Evolutionary conservation across 1,284 basidiomycete species (phyloP).

Genomic region (Puccinia coronata): DNA sequence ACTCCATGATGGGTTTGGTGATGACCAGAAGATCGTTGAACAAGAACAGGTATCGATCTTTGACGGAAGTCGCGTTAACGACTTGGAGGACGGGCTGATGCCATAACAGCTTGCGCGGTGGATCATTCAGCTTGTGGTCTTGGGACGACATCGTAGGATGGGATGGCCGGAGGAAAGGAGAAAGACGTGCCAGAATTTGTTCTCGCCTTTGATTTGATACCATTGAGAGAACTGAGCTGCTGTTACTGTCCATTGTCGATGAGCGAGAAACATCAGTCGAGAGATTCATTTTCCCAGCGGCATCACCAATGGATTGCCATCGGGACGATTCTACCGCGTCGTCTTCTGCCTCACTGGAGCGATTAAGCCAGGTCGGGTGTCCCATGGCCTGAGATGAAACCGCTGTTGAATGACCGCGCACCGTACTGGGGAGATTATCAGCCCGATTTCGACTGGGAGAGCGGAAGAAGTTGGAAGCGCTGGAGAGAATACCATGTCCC

Average conservation of each 20-base stretch:
- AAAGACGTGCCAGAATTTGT: conserved; percentile 57
- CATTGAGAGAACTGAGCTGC: conserved; percentile 21
- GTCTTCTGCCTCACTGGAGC: conserved; percentile 21
- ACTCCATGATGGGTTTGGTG: conserved; percentile 63
- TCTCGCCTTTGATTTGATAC: conserved; percentile 34
- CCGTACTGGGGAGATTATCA: not conserved
- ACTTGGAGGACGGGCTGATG: conserved; percentile 88
- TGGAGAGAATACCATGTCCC: conserved; percentile 33
- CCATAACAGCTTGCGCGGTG: conserved; percentile 78
- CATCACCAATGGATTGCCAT: conserved; percentile 36
- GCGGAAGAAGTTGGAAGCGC: conserved; percentile 43
- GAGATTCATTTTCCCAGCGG: conserved; percentile 20
- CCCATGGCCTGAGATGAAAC: not conserved
- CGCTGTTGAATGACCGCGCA: not conserved
- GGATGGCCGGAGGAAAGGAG: conserved; percentile 66
- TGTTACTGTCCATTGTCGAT: conserved; percentile 1
- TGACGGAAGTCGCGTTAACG: conserved; percentile 87
- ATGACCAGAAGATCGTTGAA: conserved; percentile 93
- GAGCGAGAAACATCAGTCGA: conserved; percentile 28
- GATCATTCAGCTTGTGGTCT: conserved; percentile 73
- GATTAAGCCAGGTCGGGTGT: not conserved
- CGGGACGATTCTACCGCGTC: conserved; percentile 15
- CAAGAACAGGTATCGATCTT: conserved; percentile 91
- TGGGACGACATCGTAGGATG: conserved; percentile 61
- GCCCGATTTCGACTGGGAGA: conserved; percentile 19